Base-by-base conservation (phyloP, 139 green algal species). In the Volvox reticuliferus region DNA sequence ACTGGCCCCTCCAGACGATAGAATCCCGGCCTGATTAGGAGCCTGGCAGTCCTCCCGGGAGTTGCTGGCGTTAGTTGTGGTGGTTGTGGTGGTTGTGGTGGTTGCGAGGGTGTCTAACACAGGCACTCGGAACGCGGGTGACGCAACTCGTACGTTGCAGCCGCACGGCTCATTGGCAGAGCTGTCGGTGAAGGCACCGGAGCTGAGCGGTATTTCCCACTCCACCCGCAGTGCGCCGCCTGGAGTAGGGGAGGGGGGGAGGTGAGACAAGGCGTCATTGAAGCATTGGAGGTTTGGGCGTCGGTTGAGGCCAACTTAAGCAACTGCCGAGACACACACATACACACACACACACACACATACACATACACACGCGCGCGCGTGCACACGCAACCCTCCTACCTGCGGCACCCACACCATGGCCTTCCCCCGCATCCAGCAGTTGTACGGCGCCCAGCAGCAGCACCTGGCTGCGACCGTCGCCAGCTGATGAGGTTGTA, bases 161-260 rank as follows among this genome's bases (percentile, higher is more conserved):
- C 88, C 88, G 91, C 61, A 93, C 91, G 86, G 96, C 82, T 88
- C 82, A 35, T 80, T 69, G 36, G 69, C 69, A 17, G 69, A 68
- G 22, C n/a, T 17, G 67, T 80, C 65, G 14, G 32, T 67, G 67
- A 80, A 80, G 82, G 83, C 35, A 33, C 83, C 67, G 28, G 33
- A 65, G 67, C 83, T 61, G 83, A 89, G 85, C 37, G 69, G 85
- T 16, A 89, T 82, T 67, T 89, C 69, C 85, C 85, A 89, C 85
- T 82, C 85, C 18, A 30, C 85, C 16, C 69, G 37, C 37, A 73
- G 37, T 14, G 69, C 69, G 28, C 85, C 12, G n/a, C 69, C 85
- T 89, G 68, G 80, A 44, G 21, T 44, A 44, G 79, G 22, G 14
- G 5, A 19, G 35, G 77, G 77, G 77, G 63, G 21, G 36, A 30